Conservation (phyloP, 108 stramenopile species). For the Licmophora abbreviata region DNA sequence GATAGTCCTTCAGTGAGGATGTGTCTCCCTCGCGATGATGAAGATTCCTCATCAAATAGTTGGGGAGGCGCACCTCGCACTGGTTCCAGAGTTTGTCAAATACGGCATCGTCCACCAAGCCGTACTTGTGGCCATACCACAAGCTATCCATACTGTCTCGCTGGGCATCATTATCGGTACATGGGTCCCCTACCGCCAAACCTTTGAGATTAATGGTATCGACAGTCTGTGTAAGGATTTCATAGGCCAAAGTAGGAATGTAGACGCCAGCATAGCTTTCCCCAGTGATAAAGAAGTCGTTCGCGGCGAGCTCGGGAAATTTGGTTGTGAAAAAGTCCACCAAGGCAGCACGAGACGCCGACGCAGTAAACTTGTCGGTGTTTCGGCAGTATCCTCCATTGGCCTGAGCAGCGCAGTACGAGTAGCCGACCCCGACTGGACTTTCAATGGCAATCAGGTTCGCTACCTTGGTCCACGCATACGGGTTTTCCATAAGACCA, state of each 20-base stretch:
- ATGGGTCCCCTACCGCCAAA: constrained; percentile 62
- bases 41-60: constrained; percentile 13
- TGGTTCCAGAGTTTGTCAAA: constrained; percentile 49
- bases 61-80: constrained; percentile 31
- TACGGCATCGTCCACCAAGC: constrained; percentile 43
- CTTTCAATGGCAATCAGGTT: constrained; percentile 68
- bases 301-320: constrained; percentile 62
- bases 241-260: constrained; percentile 78
- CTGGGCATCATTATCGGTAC: constrained; percentile 59
- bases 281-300: constrained; percentile 78
- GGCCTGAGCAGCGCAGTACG: constrained; percentile 40
- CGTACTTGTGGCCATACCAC: constrained; percentile 65
- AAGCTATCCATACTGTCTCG: constrained; percentile 47
- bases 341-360: constrained; percentile 55
- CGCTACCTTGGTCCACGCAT: constrained; percentile 58
- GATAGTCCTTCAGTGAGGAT: not conserved
- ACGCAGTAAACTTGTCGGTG: constrained; percentile 70
- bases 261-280: constrained; percentile 85
- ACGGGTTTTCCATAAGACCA: constrained; percentile 50
- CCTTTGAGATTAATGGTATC: constrained; percentile 32
- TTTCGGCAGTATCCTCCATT: constrained; percentile 40
- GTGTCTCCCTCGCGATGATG: not conserved
- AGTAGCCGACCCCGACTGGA: constrained; percentile 84
- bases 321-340: constrained; percentile 46
- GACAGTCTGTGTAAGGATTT: constrained; percentile 28